Evolutionary conservation across 495 filamentous ascomycete species (phyloP).

Genomic region (Trichoderma reesei): DNA sequence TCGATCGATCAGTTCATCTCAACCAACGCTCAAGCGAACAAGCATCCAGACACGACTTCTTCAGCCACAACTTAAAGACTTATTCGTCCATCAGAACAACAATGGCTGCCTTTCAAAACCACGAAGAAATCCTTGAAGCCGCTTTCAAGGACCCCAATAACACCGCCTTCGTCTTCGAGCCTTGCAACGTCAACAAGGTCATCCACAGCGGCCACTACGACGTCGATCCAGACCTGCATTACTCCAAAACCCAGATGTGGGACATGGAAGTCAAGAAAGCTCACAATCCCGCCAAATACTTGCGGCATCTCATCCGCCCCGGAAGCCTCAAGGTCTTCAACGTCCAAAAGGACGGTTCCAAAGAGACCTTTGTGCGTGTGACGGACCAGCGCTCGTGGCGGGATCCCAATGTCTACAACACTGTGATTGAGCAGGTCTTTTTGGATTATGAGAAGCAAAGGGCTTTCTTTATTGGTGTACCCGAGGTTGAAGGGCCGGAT

Average conservation of each 20-base stretch:
- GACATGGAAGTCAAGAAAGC: constrained; percentile 10
- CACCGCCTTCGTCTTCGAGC: constrained; percentile 22
- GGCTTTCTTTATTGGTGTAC: constrained; percentile 6
- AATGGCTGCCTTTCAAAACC: neutral
- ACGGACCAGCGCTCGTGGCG: neutral
- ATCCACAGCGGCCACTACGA: constrained; percentile 7
- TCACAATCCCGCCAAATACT: constrained; percentile 4
- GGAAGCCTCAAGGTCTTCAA: constrained; percentile 7
- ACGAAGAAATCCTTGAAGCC: constrained; percentile 8
- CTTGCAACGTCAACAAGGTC: constrained; percentile 7
- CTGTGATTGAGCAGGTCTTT: constrained; percentile 11
- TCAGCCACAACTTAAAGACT: neutral
- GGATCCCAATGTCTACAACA: neutral
- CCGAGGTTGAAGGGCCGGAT: neutral
- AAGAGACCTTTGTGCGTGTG: neutral
- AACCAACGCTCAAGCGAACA: no score
- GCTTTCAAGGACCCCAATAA: constrained; percentile 27
- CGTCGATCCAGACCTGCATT: neutral
- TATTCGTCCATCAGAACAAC: neutral
- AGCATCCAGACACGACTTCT: no score
- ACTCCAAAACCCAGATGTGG: constrained; percentile 7
- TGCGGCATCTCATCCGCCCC: neutral
- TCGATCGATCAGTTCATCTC: no score
- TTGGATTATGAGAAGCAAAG: neutral
- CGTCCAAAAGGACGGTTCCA: neutral